phyloP scores from a whole-genome alignment of 2,329 filamentous ascomycete genomes.

The Scytalidium sp. region DNA sequence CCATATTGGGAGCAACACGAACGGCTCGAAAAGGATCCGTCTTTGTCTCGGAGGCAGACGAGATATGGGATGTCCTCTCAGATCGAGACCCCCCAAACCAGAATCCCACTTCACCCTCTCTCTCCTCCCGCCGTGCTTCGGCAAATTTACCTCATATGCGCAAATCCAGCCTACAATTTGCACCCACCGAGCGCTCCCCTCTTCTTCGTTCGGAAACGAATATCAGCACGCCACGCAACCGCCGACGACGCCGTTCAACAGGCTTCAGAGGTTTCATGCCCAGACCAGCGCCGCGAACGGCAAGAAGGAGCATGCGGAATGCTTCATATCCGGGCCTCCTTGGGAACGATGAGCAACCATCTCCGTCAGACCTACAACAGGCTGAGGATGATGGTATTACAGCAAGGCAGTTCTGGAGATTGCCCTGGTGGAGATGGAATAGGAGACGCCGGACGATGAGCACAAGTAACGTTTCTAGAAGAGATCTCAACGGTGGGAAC shows the following conservation, averaged over 20 bases:
- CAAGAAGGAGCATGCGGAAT: neutral
- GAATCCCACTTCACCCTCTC: slow-evolving; percentile 16
- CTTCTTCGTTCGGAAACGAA: slow-evolving; percentile 15
- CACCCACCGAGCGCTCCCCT: slow-evolving; percentile 21
- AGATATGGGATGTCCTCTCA: slow-evolving; percentile 87
- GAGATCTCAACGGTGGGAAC: neutral
- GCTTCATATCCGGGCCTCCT: neutral
- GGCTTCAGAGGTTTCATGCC: slow-evolving; percentile 61
- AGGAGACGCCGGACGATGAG: neutral
- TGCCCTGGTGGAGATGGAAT: slow-evolving; percentile 50
- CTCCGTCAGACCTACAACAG: slow-evolving; percentile 27
- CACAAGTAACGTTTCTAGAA: neutral
- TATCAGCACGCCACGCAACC: slow-evolving; percentile 9
- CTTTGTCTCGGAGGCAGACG: slow-evolving; percentile 58
- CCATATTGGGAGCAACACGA: slow-evolving; percentile 23
- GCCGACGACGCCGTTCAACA: slow-evolving; percentile 52
- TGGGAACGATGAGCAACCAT: neutral
- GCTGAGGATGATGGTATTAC: slow-evolving; percentile 44
- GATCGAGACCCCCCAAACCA: slow-evolving; percentile 54
- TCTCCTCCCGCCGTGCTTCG: slow-evolving; percentile 9
- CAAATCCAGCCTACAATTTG: slow-evolving; percentile 1
- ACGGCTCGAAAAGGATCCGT: slow-evolving; percentile 22
- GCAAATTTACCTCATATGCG: slow-evolving; percentile 5
- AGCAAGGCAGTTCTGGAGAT: slow-evolving; percentile 49
- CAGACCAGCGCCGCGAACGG: slow-evolving; percentile 26